A percentile compares a stretch with the other conserved stretches of the same genome.
These are phyloP conservation scores for Tolypocladium amazonense DNA, from an alignment of 2,329 filamentous ascomycete genomes.

Conservation along the genomic window DNA sequence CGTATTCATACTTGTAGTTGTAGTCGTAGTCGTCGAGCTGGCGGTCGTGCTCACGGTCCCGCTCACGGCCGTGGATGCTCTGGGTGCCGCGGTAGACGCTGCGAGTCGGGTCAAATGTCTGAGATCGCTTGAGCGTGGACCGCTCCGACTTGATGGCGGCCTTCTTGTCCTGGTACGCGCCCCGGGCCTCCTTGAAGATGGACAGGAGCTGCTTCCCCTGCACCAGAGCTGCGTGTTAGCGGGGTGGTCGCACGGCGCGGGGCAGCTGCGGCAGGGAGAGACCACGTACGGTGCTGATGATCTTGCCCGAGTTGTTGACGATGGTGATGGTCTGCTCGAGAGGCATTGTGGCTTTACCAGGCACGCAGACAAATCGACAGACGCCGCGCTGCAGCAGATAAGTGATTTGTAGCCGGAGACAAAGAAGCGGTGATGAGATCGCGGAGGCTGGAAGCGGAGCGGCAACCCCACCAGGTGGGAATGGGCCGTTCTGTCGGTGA, in stretches of 20 bases:
- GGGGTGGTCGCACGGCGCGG: background rate
- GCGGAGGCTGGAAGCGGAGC: background rate
- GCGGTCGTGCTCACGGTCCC: background rate
- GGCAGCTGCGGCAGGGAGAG: background rate
- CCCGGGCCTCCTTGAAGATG: constrained; percentile 86
- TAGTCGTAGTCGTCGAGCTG: constrained; percentile 13
- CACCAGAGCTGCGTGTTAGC: background rate
- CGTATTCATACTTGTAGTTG: constrained; percentile 20
- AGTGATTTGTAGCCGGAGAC: background rate
- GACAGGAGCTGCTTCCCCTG: constrained; percentile 83
- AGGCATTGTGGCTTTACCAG: constrained; percentile 19
- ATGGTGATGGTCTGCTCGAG: constrained; percentile 70
- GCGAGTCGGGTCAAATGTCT: constrained; percentile 36
- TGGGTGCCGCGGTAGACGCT: constrained; percentile 5
- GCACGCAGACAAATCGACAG: background rate
- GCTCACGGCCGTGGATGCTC: background rate
- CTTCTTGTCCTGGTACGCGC: constrained; percentile 80
- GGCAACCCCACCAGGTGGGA: background rate
- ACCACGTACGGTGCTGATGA: constrained; percentile 69
- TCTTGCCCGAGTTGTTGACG: constrained; percentile 82
- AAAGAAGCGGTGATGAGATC: background rate
- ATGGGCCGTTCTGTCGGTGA: background rate
- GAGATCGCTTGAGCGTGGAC: constrained; percentile 44
- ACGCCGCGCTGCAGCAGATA: background rate
- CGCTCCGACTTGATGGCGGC: constrained; percentile 63